phyloP scores from a whole-genome alignment of 257 asterid genomes.

The Capsicum pubescens region DNA sequence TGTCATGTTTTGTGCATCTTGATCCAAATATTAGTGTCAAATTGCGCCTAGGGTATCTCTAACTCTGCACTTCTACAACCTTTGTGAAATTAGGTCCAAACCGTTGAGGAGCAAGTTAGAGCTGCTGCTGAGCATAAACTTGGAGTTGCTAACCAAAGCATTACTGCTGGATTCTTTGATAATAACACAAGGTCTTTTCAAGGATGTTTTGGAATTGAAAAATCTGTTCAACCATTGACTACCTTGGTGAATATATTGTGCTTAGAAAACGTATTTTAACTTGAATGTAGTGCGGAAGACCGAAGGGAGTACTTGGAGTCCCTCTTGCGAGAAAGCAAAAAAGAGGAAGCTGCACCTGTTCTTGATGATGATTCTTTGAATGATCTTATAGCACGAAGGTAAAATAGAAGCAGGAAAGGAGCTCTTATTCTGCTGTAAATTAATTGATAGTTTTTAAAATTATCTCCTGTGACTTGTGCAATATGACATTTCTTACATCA shows the following conservation, averaged over 20 bases:
- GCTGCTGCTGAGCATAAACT: slow-evolving; percentile 99
- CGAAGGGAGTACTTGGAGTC: slow-evolving; percentile 99
- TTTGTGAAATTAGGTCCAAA: slow-evolving; percentile 67
- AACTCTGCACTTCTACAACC: slow-evolving; percentile 29
- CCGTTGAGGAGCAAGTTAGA: slow-evolving; percentile 99
- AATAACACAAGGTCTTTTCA: slow-evolving; percentile 82
- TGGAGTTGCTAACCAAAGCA: slow-evolving; percentile 99
- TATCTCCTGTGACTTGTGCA: slow-evolving; percentile 21
- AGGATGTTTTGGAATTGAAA: slow-evolving; percentile 28
- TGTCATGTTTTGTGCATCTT: background rate
- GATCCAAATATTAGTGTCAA: slow-evolving; percentile 14
- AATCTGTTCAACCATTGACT: background rate
- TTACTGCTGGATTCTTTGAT: slow-evolving; percentile 99
- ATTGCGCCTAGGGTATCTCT: background rate
- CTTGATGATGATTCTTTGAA: slow-evolving; percentile 93
- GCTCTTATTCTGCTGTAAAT: slow-evolving; percentile 26
- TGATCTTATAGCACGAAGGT: slow-evolving; percentile 97
- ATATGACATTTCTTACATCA: background rate
- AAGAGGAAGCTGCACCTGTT: slow-evolving; percentile 95
- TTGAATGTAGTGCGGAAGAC: slow-evolving; percentile 88
- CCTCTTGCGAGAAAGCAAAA: slow-evolving; percentile 95
- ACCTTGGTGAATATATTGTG: background rate
- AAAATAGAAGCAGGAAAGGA: slow-evolving; percentile 28
- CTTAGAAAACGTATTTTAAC: slow-evolving; percentile 31
- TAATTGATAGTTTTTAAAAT: background rate